A percentile compares a stretch with the other conserved stretches of the same genome.
phyloP scores from a whole-genome alignment of 2,329 filamentous ascomycete genomes.

The Cladosporium cucumerinum region DNA sequence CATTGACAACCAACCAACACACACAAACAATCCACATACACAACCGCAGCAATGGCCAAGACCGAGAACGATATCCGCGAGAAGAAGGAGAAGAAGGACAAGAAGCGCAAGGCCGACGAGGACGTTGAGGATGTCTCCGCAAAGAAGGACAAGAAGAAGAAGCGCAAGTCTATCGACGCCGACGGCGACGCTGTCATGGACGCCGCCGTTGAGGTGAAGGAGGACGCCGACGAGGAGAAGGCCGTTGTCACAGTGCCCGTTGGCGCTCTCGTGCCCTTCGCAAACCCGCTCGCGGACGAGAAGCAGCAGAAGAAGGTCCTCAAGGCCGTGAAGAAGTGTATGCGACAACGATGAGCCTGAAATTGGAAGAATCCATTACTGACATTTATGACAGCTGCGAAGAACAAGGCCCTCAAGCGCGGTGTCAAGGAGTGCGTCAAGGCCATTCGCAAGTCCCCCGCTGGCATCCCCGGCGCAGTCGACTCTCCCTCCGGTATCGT shows the following conservation, averaged over 20 bases:
- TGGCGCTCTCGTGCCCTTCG: slow-evolving; percentile 73
- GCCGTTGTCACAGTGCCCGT: slow-evolving; percentile 41
- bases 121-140: slow-evolving; percentile 27
- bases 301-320: slow-evolving; percentile 68
- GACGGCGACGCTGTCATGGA: slow-evolving; percentile 29
- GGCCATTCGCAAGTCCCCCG: slow-evolving; percentile 86
- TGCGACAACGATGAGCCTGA: slow-evolving; percentile 3
- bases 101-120: slow-evolving; percentile 35
- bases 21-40: not conserved
- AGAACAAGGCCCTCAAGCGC: slow-evolving; percentile 91
- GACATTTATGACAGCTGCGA: slow-evolving; percentile 65
- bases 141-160: slow-evolving; percentile 56
- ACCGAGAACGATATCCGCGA: slow-evolving; percentile 33
- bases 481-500: slow-evolving; percentile 65
- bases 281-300: slow-evolving; percentile 74
- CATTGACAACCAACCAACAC: not conserved
- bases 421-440: slow-evolving; percentile 99
- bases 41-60: slow-evolving; percentile 35
- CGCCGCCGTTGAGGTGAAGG: slow-evolving; percentile 38
- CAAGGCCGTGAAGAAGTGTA: slow-evolving; percentile 62
- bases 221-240: slow-evolving; percentile 42
- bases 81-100: slow-evolving; percentile 38
- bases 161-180: slow-evolving; percentile 54
- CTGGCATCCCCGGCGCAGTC: slow-evolving; percentile 52
- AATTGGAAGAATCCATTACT: not conserved